Conservation (phyloP, 139 green algal genomes). For the Deuterostichococcus epilithicus region DNA sequence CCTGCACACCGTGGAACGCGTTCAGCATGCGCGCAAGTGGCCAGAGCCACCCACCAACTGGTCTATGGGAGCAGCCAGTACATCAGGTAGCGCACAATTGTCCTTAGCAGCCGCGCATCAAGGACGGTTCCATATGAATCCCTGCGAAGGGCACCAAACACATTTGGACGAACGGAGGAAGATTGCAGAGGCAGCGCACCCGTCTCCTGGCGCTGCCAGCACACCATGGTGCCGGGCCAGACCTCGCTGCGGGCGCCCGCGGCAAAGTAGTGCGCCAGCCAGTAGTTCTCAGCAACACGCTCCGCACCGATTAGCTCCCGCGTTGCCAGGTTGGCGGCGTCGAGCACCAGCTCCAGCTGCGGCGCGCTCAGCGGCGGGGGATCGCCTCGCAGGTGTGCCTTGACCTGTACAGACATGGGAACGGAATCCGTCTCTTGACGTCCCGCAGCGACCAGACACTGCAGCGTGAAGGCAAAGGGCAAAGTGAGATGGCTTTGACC, state of each 20-base stretch:
- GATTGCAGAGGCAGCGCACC: neutral
- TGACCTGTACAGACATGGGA: too few species aligned
- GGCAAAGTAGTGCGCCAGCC: slow-evolving; percentile 62
- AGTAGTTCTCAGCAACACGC: slow-evolving; percentile 49
- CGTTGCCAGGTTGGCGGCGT: neutral
- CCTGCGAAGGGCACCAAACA: neutral
- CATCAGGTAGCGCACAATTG: neutral
- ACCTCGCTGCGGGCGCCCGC: neutral
- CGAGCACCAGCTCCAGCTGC: slow-evolving; percentile 27
- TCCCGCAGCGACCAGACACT: neutral
- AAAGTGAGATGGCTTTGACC: neutral
- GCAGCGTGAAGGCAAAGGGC: neutral
- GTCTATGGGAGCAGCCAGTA: neutral
- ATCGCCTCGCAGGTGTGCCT: slow-evolving; percentile 24
- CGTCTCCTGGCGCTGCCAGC: slow-evolving; percentile 57
- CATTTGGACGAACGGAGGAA: neutral
- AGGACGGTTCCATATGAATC: neutral
- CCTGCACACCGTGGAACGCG: slow-evolving; percentile 5
- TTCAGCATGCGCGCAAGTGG: neutral
- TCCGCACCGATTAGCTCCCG: slow-evolving; percentile 41
- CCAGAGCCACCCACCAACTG: neutral
- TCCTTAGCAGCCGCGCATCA: neutral
- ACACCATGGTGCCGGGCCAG: slow-evolving; percentile 52
- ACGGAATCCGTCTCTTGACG: neutral
- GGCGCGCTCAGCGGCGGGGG: neutral